A percentile compares a stretch with the other conserved stretches of the same genome.
Conservation (phyloP, 1,284 basidiomycete genomes). For the Puccinia horiana region DNA sequence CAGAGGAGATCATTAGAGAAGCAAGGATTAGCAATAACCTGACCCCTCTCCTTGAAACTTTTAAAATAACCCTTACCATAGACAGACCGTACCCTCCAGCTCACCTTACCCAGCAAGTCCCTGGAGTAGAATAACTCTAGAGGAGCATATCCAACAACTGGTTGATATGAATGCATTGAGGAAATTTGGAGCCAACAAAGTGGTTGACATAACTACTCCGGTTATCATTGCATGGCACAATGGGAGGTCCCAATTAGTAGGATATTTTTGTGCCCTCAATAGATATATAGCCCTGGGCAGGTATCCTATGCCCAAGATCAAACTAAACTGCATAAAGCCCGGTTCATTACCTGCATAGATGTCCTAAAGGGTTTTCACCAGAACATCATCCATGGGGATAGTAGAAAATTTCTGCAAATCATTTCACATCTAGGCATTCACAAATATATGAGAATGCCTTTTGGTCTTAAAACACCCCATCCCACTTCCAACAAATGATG, state of each 20-base stretch:
- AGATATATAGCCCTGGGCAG: neutral
- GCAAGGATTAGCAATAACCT: neutral
- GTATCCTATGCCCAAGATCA: conserved; percentile 27
- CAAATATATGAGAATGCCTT: conserved; percentile 30
- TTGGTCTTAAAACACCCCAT: conserved; percentile 22
- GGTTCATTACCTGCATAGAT: conserved; percentile 15
- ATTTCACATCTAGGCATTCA: conserved; percentile 10
- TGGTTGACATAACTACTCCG: conserved; percentile 18
- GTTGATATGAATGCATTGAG: neutral
- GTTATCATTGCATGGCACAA: neutral
- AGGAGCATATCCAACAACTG: neutral
- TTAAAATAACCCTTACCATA: neutral
- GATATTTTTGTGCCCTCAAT: conserved; percentile 28
- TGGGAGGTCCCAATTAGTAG: neutral
- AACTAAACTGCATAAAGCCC: neutral
- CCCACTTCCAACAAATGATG: conserved; percentile 21
- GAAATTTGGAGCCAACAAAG: conserved; percentile 15
- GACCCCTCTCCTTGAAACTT: neutral
- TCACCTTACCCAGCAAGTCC: conserved; percentile 21
- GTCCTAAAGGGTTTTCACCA: conserved; percentile 33
- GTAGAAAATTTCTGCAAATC: neutral
- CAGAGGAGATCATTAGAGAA: neutral
- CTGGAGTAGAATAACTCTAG: neutral
- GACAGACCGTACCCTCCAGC: neutral
- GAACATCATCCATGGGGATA: too few species aligned